Evolutionary conservation across 768 basidiomycete species (phyloP), one percentile per base, ranked within the genome.

Genomic region (Leucosporidium creatinivorum): DNA sequence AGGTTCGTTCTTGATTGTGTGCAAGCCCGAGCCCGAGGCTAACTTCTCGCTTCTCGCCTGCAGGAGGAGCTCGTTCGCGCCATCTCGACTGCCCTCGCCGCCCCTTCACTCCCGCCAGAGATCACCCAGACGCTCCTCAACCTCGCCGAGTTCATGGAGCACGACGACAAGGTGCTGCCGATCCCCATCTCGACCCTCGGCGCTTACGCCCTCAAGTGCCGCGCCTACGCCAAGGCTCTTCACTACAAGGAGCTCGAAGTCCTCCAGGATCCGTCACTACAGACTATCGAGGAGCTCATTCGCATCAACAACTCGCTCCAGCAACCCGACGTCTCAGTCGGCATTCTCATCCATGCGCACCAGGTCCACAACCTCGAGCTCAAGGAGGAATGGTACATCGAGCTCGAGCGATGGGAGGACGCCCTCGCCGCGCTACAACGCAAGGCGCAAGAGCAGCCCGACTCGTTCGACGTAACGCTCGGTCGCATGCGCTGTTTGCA

Each of bases 221-320:
- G 91, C 77, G 93, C 93, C 0, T 97, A 92, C 73, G 96, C 96
- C 4, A 98, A 98, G 77, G 93, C 94, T 0, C 82, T 99, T 31
- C 96, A 99, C 77, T 99, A 98, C 82, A 98, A 98, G 77, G 96
- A 99, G 74, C 83, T 93, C 47, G 94, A 99, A 78, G 98, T 89
- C 78, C 94, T 96, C 76, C 85, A 87, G 8, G 93, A 69, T 49
- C 88, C 91, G 0, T 91, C 90, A 0, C 87, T 91, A 0, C 83
- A 87, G 31, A 91, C 94, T 60, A 90, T 99, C 72, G 93, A 98
- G 75, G 87, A 91, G 18, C 83, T 99, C 17, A 96, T 99, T 76
- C 87, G 89, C 26, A 93, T 99, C 78, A 99, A 98, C 79, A 94
- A 92, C 50, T 89, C 89, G 73, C 83, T 99, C 1, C 94, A 97